Percentiles rank a stretch among this genome's conserved stretches.
Conservation (phyloP, 2,329 filamentous ascomycete genomes). For the Aspergillus jensenii region DNA sequence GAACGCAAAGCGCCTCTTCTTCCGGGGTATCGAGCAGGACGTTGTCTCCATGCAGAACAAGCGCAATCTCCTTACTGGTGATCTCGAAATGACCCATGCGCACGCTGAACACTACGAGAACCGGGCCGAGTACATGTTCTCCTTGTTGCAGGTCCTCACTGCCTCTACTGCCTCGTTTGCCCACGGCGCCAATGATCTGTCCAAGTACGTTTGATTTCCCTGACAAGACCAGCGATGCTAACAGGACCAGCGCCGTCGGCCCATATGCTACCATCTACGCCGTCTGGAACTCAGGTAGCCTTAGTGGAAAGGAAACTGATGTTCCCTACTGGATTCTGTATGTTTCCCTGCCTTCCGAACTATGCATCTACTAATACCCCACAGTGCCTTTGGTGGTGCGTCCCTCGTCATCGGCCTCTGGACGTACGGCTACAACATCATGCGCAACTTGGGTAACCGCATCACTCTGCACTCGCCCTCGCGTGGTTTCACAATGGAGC, state of each 20-base stretch:
- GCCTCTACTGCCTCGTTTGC: conserved; percentile 18
- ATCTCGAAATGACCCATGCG: conserved; percentile 18
- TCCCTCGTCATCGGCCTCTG: conserved; percentile 18
- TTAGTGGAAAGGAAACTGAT: conserved; percentile 5
- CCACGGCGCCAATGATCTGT: conserved; percentile 21
- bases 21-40: conserved; percentile 20
- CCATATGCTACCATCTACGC: conserved; percentile 21
- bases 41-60: conserved; percentile 18
- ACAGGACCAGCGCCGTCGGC: conserved; percentile 14
- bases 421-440: conserved; percentile 23
- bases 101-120: conserved; percentile 18
- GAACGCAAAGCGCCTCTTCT: conserved; percentile 13
- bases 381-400: conserved; percentile 17
- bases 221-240: not conserved
- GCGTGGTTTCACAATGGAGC: conserved; percentile 21
- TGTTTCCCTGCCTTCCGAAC: not conserved
- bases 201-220: conserved; percentile 15
- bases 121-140: conserved; percentile 20
- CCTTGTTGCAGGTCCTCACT: conserved; percentile 19
- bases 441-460: conserved; percentile 21
- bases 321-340: conserved; percentile 22
- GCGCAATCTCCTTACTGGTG: conserved; percentile 15
- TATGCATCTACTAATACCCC: not conserved
- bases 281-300: conserved; percentile 11
- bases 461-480: conserved; percentile 21